Percentiles rank a stretch among this genome's conserved stretches.
phyloP scores from a whole-genome alignment of 306 rosid genomes.

The Erythrophleum fordii region DNA sequence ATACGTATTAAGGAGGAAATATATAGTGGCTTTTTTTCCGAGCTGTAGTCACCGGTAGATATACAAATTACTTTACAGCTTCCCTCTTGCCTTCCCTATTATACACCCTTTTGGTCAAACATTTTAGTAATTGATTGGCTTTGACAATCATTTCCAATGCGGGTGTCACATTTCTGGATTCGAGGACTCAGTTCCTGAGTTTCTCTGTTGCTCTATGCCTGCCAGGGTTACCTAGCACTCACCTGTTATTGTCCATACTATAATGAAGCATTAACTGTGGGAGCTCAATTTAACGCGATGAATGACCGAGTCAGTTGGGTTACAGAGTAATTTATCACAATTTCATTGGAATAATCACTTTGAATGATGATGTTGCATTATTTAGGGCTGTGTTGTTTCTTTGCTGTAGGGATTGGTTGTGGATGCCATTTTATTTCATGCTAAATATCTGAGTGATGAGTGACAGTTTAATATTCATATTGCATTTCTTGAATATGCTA shows the following conservation, averaged over 20 bases:
- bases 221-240: background rate
- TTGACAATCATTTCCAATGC: slow-evolving; percentile 4
- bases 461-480: background rate
- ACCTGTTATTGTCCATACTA: background rate
- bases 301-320: background rate
- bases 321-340: background rate
- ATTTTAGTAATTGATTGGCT: slow-evolving; percentile 9
- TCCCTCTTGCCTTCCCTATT: background rate
- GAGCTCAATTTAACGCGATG: slow-evolving; percentile 5
- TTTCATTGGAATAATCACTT: too few relatives aligned
- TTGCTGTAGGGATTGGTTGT: too few relatives aligned
- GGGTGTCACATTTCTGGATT: background rate
- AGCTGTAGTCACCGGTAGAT: slow-evolving; percentile 36
- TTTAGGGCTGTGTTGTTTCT: too few relatives aligned
- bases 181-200: background rate
- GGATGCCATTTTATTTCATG: background rate
- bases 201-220: background rate
- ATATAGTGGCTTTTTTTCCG: slow-evolving; percentile 15
- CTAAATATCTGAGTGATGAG: background rate
- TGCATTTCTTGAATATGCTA: too few relatives aligned
- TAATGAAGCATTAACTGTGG: background rate
- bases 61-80: slow-evolving; percentile 6
- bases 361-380: too few relatives aligned
- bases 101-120: background rate
- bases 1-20: slow-evolving; percentile 55